phyloP scores from a whole-genome alignment of 1,284 basidiomycete species.

The Leccinum griseonigrum region DNA sequence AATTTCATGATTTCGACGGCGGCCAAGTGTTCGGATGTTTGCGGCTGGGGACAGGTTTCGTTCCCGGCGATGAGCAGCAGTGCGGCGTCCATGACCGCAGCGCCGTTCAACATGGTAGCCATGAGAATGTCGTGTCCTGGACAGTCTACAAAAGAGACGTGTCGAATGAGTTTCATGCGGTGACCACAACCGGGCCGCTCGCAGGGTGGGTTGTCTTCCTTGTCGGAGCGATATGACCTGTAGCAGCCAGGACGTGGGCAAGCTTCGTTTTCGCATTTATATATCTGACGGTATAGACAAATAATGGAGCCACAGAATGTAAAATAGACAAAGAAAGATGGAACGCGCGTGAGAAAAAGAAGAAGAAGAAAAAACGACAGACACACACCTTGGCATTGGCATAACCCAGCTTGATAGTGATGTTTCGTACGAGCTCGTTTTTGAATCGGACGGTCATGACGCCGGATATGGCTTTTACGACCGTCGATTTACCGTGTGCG shows the following conservation, averaged over 20 bases:
- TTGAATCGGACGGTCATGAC: slow-evolving; percentile 99
- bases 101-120: slow-evolving; percentile 99
- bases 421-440: slow-evolving; percentile 97
- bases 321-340: not conserved
- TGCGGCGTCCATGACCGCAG: slow-evolving; percentile 99
- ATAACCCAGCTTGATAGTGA: slow-evolving; percentile 98
- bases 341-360: not conserved
- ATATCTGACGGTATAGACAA: slow-evolving; percentile 52
- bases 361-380: not conserved
- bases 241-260: slow-evolving; percentile 73
- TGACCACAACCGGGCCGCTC: slow-evolving; percentile 90
- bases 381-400: slow-evolving; percentile 94
- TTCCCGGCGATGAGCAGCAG: slow-evolving; percentile 94
- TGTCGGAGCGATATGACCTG: slow-evolving; percentile 89
- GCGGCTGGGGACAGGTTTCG: slow-evolving; percentile 98
- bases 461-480: slow-evolving; percentile 99
- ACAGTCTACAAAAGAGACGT: slow-evolving; percentile 97
- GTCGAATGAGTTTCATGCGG: slow-evolving; percentile 88
- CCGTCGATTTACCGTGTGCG: slow-evolving; percentile 98
- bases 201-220: slow-evolving; percentile 92
- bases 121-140: slow-evolving; percentile 96
- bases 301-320: not conserved
- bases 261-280: slow-evolving; percentile 92
- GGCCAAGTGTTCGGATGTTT: slow-evolving; percentile 97
- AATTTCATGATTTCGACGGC: slow-evolving; percentile 99